These are phyloP conservation scores for Microsporum canis DNA, from an alignment of 2,329 filamentous ascomycete genomes.

Conservation along the genomic window DNA sequence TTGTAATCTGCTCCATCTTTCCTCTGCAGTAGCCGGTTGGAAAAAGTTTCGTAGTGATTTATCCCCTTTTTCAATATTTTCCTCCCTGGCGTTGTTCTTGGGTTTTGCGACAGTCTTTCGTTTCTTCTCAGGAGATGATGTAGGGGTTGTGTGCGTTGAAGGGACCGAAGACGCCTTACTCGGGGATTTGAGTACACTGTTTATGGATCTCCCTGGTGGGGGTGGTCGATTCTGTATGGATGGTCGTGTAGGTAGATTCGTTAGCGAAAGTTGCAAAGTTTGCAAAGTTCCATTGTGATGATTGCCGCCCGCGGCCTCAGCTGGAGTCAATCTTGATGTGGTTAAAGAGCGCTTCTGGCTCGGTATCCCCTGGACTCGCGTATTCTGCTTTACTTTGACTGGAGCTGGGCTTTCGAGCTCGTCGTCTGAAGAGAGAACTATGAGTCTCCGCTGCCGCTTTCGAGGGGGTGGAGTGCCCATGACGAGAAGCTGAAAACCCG, in stretches of 20 bases:
- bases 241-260: background rate
- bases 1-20: conserved; percentile 24
- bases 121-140: conserved; percentile 25
- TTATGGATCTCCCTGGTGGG: background rate
- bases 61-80: conserved; percentile 13
- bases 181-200: background rate
- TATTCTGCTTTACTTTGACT: background rate
- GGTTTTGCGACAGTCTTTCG: background rate
- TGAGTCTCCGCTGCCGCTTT: conserved; percentile 29
- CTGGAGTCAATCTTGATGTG: background rate
- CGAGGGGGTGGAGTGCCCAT: conserved; percentile 27
- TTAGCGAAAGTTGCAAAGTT: background rate
- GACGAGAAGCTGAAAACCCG: conserved; percentile 5
- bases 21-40: conserved; percentile 27
- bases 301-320: background rate
- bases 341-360: background rate
- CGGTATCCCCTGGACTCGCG: background rate
- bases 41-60: conserved; percentile 36
- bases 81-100: conserved; percentile 12
- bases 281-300: background rate
- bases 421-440: conserved; percentile 21
- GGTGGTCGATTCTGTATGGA: background rate
- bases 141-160: conserved; percentile 15
- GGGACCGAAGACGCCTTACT: background rate
- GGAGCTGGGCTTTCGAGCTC: conserved; percentile 13